Conservation (phyloP, 169 alveolate genomes). For the Perkinsus olseni region DNA sequence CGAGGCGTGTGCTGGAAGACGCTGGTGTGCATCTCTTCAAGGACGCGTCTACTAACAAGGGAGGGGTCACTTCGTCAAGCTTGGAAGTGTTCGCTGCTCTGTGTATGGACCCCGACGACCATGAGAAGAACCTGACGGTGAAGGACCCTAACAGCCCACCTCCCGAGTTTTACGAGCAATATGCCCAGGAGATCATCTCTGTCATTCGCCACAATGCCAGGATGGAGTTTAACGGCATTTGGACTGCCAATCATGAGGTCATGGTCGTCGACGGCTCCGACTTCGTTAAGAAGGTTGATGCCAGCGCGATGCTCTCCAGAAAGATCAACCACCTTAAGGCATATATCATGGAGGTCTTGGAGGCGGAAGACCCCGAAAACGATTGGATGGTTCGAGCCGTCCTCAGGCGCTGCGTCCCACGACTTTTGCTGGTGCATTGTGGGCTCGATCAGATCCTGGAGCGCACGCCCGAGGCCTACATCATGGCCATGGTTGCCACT, state of each 20-base stretch:
- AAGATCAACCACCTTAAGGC: constrained; percentile 53
- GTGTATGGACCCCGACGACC: constrained; percentile 20
- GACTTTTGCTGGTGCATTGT: constrained; percentile 37
- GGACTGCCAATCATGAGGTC: too few relatives aligned
- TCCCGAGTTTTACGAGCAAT: constrained; percentile 3
- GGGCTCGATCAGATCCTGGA: constrained; percentile 43
- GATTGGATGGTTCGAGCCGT: constrained; percentile 44
- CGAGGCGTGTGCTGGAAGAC: constrained; percentile 55
- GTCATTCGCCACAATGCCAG: constrained; percentile 18
- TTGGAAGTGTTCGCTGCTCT: constrained; percentile 55
- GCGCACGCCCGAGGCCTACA: constrained; percentile 47
- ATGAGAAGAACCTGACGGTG: background rate
- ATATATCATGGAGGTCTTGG: constrained; percentile 37
- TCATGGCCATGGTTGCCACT: constrained; percentile 54
- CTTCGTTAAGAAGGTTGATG: constrained; percentile 48
- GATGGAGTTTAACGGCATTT: too few relatives aligned
- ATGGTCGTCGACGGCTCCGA: constrained; percentile 38
- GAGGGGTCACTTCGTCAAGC: constrained; percentile 60
- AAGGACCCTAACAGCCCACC: background rate
- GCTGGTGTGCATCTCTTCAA: constrained; percentile 54
- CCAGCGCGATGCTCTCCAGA: constrained; percentile 48
- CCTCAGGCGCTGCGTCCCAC: too few relatives aligned
- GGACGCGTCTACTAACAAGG: constrained; percentile 66
- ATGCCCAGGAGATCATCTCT: constrained; percentile 1
- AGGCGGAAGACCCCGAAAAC: constrained; percentile 41